Evolutionary conservation across 345 rosid genomes (phyloP).

Genomic region (Psidium friedrichsthalianum): DNA sequence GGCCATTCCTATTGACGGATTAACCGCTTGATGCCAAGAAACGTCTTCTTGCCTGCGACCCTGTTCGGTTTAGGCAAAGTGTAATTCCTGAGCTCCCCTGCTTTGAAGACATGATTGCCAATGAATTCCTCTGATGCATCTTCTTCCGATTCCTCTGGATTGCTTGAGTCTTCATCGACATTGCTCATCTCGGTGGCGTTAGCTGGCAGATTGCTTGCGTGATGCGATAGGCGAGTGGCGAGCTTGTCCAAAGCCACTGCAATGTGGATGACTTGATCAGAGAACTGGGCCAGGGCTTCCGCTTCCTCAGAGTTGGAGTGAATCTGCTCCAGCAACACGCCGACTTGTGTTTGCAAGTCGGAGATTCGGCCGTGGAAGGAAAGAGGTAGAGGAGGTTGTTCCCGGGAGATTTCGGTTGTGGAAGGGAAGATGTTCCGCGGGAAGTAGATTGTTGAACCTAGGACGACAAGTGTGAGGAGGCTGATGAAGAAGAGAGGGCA

Average conservation of each 20-base stretch:
- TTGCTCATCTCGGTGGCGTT: constrained; percentile 8
- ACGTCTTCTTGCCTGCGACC: constrained; percentile 23
- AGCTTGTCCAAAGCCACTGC: constrained; percentile 37
- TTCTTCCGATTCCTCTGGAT: constrained; percentile 17
- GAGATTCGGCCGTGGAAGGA: constrained; percentile 21
- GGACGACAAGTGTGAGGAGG: constrained; percentile 12
- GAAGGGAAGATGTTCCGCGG: constrained; percentile 5
- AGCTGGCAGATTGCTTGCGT: not conserved
- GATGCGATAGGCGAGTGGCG: constrained; percentile 13
- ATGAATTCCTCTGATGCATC: constrained; percentile 7
- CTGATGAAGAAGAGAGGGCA: constrained; percentile 16
- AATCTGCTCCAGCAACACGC: constrained; percentile 25
- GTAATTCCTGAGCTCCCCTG: constrained; percentile 34
- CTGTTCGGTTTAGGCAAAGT: constrained; percentile 29
- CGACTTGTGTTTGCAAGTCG: constrained; percentile 24
- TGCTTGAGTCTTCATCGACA: constrained; percentile 18
- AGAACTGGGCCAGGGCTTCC: constrained; percentile 14
- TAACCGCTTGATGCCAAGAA: constrained; percentile 37
- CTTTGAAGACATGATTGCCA: constrained; percentile 9
- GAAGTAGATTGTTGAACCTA: constrained; percentile 14
- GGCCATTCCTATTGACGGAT: constrained; percentile 25
- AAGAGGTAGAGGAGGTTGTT: constrained; percentile 5
- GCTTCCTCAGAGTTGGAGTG: constrained; percentile 17
- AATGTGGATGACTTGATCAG: constrained; percentile 32
- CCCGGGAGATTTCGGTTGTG: not conserved